Evolutionary conservation across 1,284 basidiomycete genomes (phyloP), one percentile per base, ranked within the genome.

Genomic region (Exobasidium cylindrosporum): DNA sequence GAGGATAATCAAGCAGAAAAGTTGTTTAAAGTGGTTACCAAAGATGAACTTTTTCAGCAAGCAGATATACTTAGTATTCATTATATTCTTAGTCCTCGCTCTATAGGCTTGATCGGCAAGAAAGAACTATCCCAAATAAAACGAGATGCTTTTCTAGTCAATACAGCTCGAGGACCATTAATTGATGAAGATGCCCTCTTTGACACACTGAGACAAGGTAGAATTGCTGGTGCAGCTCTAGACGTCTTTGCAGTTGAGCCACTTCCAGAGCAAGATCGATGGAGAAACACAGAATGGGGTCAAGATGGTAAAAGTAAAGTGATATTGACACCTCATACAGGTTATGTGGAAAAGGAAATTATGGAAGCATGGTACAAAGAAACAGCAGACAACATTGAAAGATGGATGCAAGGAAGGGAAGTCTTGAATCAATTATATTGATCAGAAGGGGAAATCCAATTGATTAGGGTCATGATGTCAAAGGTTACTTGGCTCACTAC

Each of bases 211-310:
- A 82, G 83, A 54, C 85, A 87, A 63, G 85, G 85, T 1, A 87
- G 87, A 85, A 89, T 97, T 47, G 95, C 89, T 83, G 93, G 88
- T 26, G 95, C 95, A 0, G 95, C 91, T 0, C 75, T 98, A 6
- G 95, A 98, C 79, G 95, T 97, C 35, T 86, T 97, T 14, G 91
- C 93, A 68, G 91, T 91, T 32, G 95, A 98, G 80, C 94, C 94
- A 0, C 47, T 50, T 50, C 47, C 47, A 26, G 21, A 31, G 24
- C 7, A 50, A 7, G 29, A 31, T 50, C 47, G 24, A 24, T 50
- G 23, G 23, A 7, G 47, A 14, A 50, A 7, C 10, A 50, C 24
- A 26, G 21, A 24, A 14, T 40, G 35, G 35, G 47, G 24, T 10
- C 7, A 7, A 21, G 47, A 21, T 21, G 23, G 47, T 14, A 50